Conservation (phyloP, 2,329 filamentous ascomycete species). For the Laburnicola sp. region DNA sequence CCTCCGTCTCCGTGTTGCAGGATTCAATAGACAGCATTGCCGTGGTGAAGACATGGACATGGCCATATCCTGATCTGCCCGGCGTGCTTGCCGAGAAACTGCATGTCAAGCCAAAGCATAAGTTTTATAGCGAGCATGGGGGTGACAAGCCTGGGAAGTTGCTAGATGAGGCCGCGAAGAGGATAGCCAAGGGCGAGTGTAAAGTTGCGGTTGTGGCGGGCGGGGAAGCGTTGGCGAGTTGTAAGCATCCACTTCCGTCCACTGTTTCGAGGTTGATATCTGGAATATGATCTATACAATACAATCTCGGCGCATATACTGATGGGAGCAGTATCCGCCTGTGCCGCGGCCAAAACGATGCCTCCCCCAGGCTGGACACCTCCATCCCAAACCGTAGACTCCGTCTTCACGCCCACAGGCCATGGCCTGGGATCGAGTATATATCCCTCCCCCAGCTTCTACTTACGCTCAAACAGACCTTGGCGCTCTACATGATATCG, state of each 20-base stretch:
- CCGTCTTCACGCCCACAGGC: conserved; percentile 57
- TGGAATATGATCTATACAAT: not conserved
- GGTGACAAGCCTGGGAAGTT: conserved; percentile 65
- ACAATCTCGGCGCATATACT: conserved; percentile 4
- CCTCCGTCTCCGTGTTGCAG: conserved; percentile 44
- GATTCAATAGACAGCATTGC: conserved; percentile 60
- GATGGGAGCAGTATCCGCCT: conserved; percentile 53
- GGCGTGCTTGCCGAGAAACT: conserved; percentile 56
- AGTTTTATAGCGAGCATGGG: conserved; percentile 60
- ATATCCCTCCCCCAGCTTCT: conserved; percentile 16
- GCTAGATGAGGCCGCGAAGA: conserved; percentile 65
- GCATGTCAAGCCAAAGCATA: conserved; percentile 52
- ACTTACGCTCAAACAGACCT: conserved; percentile 49
- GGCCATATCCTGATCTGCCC: conserved; percentile 65
- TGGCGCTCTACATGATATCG: conserved; percentile 61
- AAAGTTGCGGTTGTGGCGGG: conserved; percentile 64
- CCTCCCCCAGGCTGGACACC: conserved; percentile 65
- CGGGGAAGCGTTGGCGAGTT: conserved; percentile 65
- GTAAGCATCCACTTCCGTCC: conserved; percentile 47
- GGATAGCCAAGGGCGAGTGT: conserved; percentile 57
- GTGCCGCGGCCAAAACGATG: conserved; percentile 55
- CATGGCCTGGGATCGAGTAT: conserved; percentile 49
- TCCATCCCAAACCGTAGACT: conserved; percentile 51
- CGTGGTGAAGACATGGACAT: conserved; percentile 67
- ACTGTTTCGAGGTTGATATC: not conserved